These are phyloP conservation scores for Phlyctochytrium arcticum DNA, from an alignment of 192 early-diverging fungal genomes.

Conservation along the genomic window DNA sequence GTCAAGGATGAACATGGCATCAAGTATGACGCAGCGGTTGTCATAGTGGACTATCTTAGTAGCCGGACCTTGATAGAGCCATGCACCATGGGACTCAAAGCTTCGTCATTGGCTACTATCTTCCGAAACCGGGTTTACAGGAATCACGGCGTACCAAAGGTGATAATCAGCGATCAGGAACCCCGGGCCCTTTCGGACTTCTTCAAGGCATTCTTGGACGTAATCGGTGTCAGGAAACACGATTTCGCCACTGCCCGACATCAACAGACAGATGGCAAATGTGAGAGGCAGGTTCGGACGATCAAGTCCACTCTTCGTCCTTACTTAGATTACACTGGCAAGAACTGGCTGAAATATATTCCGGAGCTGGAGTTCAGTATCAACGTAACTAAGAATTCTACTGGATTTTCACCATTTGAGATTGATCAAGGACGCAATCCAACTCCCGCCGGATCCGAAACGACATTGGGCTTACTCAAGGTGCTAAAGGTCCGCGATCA, in stretches of 20 bases:
- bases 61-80: not conserved
- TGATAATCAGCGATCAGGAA: conserved; percentile 1
- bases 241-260: conserved; percentile 11
- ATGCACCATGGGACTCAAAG: not conserved
- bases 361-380: conserved; percentile 1
- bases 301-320: not conserved
- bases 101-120: not conserved
- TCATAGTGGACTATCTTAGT: not conserved
- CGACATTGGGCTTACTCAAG: not conserved
- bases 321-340: conserved; percentile 8
- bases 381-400: not conserved
- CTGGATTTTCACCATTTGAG: not conserved
- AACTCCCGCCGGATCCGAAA: not conserved
- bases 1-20: too few relatives aligned
- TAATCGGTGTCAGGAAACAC: not conserved
- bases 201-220: not conserved
- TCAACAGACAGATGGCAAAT: too few relatives aligned
- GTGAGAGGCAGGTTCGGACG: not conserved
- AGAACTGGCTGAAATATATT: conserved; percentile 1
- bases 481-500: not conserved
- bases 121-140: not conserved
- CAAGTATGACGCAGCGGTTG: not conserved
- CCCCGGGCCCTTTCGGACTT: not conserved
- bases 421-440: not conserved
- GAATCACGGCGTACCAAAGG: not conserved